These are phyloP conservation scores for Fraxinus baroniana DNA, from an alignment of 305 asterid genomes.

Conservation along the genomic window DNA sequence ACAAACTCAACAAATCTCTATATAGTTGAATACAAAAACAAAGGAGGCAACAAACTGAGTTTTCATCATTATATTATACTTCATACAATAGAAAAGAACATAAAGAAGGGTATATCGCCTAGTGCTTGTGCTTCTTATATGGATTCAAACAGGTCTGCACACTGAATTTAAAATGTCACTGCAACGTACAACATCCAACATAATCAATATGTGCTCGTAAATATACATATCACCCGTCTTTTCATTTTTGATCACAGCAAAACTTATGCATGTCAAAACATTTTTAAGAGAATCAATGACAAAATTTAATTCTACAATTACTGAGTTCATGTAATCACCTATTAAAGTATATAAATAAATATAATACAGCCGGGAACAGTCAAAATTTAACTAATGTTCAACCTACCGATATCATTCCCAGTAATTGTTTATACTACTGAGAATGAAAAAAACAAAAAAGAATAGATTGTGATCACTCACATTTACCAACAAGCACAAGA, in stretches of 20 bases:
- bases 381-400: conserved; percentile 42
- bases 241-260: background rate
- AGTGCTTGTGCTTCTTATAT: too few species aligned
- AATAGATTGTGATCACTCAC: conserved; percentile 31
- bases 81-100: background rate
- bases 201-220: background rate
- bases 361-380: conserved; percentile 44
- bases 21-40: too few species aligned
- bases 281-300: conserved; percentile 3
- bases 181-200: background rate
- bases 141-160: background rate
- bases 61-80: background rate
- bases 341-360: conserved; percentile 32
- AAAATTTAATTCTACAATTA: conserved; percentile 15
- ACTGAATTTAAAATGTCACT: background rate
- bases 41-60: too few species aligned
- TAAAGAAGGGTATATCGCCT: background rate
- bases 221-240: background rate
- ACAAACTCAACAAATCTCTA: too few species aligned
- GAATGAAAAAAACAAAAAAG: conserved; percentile 4
- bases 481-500: conserved; percentile 26
- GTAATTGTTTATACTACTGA: conserved; percentile 37
- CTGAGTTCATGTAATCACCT: conserved; percentile 34
- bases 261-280: background rate
- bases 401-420: conserved; percentile 45